phyloP scores from a whole-genome alignment of 2,329 filamentous ascomycete species.

The Trichophyton rubrum region DNA sequence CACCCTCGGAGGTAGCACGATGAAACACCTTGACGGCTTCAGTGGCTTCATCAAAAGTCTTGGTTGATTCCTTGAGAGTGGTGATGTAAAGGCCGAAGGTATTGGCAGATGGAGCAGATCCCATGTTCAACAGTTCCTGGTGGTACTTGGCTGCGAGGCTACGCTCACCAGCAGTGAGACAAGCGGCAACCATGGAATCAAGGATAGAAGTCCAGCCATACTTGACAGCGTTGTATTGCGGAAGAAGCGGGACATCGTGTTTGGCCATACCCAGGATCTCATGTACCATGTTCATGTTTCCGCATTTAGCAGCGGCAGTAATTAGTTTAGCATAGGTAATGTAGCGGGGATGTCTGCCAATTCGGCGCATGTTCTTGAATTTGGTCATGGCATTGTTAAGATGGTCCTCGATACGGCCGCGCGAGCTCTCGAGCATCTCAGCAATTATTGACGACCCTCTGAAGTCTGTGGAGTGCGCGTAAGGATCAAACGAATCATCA shows the following conservation, averaged over 20 bases:
- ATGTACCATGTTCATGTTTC: conserved; percentile 67
- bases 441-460: conserved; percentile 85
- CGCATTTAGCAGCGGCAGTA: conserved; percentile 71
- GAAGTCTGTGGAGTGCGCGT: conserved; percentile 80
- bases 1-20: conserved; percentile 81
- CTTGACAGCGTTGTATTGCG: conserved; percentile 73
- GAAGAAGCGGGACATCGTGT: conserved; percentile 70
- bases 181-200: conserved; percentile 91
- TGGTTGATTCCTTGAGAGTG: conserved; percentile 92
- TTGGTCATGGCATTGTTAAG: conserved; percentile 69
- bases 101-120: conserved; percentile 84
- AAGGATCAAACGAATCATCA: conserved; percentile 82
- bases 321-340: conserved; percentile 96
- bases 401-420: conserved; percentile 58
- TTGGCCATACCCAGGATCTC: conserved; percentile 85
- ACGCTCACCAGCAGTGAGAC: conserved; percentile 69
- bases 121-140: conserved; percentile 81
- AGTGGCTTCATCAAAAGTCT: conserved; percentile 94
- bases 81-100: conserved; percentile 98
- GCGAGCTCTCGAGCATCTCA: conserved; percentile 71
- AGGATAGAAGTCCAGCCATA: conserved; percentile 96
- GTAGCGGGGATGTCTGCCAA: conserved; percentile 83
- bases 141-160: conserved; percentile 74
- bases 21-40: conserved; percentile 97
- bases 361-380: conserved; percentile 85